phyloP scores from a whole-genome alignment of 2,329 filamentous ascomycete genomes.

The Monosporascus sp. region DNA sequence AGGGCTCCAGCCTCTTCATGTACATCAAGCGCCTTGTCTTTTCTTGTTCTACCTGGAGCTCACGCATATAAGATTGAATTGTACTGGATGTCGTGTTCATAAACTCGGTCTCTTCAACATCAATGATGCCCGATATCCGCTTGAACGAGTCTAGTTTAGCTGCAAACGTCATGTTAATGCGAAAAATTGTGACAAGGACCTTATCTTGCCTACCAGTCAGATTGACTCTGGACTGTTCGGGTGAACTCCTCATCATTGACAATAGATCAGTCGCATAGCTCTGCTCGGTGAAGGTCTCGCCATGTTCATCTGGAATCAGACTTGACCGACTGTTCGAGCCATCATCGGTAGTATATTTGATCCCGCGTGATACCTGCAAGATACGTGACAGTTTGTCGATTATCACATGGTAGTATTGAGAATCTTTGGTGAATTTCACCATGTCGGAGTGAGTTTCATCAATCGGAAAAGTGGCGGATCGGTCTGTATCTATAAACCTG shows the following conservation, averaged over 20 bases:
- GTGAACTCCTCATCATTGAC: neutral
- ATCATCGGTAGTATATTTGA: neutral
- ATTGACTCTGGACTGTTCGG: neutral
- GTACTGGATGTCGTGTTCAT: neutral
- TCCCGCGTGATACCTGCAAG: neutral
- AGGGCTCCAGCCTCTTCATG: conserved; percentile 22
- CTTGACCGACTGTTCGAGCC: neutral
- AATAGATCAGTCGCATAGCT: neutral
- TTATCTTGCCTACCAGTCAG: neutral
- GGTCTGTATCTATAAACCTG: neutral
- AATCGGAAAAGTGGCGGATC: conserved; percentile 4
- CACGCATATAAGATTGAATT: conserved; percentile 16
- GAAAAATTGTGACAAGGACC: neutral
- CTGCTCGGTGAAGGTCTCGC: neutral
- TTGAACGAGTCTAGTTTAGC: conserved; percentile 1
- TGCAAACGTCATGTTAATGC: neutral
- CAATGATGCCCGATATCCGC: neutral
- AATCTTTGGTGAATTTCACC: conserved; percentile 10
- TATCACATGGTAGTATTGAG: conserved; percentile 3
- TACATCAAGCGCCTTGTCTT: conserved; percentile 17
- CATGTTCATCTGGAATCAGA: neutral
- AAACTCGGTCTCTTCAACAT: conserved; percentile 4
- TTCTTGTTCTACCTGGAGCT: conserved; percentile 26
- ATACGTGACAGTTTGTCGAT: conserved; percentile 7
- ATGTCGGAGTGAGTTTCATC: conserved; percentile 8